Evolutionary conservation across 371 early-diverging fungal genomes (phyloP).

Genomic region (Smittium culicis): DNA sequence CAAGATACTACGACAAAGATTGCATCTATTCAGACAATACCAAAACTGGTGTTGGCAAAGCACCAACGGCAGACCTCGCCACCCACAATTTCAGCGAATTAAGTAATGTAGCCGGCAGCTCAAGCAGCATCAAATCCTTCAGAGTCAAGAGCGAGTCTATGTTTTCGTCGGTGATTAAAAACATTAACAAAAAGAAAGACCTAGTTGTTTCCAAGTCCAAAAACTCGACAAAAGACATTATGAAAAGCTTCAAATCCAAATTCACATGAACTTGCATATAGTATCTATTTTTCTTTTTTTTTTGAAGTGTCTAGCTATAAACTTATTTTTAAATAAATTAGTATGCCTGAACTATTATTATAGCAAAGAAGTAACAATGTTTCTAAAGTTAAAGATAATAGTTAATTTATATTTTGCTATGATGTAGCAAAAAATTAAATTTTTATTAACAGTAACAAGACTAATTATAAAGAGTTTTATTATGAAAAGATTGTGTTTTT

Average conservation of each 20-base stretch:
- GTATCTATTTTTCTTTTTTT: slow-evolving; percentile 14
- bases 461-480: too few species aligned
- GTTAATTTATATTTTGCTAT: too few species aligned
- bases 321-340: too few species aligned
- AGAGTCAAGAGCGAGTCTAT: neutral
- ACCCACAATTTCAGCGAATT: too few species aligned
- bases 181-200: neutral
- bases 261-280: slow-evolving; percentile 13
- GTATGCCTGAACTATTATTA: too few species aligned
- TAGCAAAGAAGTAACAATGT: too few species aligned
- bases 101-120: too few species aligned
- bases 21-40: neutral
- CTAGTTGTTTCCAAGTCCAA: neutral
- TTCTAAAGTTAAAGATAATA: too few species aligned
- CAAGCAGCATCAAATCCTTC: neutral
- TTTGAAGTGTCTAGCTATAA: slow-evolving; percentile 11
- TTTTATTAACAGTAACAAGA: too few species aligned
- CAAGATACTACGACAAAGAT: neutral
- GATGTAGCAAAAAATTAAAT: too few species aligned
- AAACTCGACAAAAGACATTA: neutral
- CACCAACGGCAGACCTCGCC: too few species aligned
- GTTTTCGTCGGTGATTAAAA: neutral
- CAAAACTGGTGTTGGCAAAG: neutral
- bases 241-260: neutral
- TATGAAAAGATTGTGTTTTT: too few species aligned